These are phyloP conservation scores for Funneliformis mosseae DNA, from an alignment of 192 early-diverging fungal species.

Conservation along the genomic window DNA sequence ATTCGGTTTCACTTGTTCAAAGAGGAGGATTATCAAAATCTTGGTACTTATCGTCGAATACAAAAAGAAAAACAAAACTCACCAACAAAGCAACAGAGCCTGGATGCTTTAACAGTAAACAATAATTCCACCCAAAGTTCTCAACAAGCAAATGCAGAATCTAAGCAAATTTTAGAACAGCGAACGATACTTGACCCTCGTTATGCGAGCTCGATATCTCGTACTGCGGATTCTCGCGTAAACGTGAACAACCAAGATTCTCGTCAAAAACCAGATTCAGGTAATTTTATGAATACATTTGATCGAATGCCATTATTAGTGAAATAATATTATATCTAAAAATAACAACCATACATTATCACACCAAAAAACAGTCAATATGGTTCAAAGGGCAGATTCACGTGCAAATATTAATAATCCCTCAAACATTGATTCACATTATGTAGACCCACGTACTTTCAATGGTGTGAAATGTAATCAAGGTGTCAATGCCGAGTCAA, in stretches of 20 bases:
- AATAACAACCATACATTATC: too few species aligned
- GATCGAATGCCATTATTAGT: not conserved
- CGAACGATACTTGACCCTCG: not conserved
- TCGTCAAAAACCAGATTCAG: not conserved
- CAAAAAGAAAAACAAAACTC: conserved; percentile 14
- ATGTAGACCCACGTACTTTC: not conserved
- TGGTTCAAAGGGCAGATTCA: not conserved
- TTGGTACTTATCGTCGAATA: not conserved
- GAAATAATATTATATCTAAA: too few species aligned
- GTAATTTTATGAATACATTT: not conserved
- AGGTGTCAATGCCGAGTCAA: not conserved
- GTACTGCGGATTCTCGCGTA: not conserved
- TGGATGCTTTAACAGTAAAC: not conserved
- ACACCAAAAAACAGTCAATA: not conserved
- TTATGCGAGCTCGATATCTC: not conserved
- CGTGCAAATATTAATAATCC: not conserved
- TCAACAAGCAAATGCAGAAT: not conserved
- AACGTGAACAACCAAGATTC: not conserved
- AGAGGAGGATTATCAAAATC: conserved; percentile 21
- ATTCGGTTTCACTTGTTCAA: not conserved
- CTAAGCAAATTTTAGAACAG: too few species aligned
- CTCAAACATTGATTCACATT: not conserved
- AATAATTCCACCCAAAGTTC: not conserved
- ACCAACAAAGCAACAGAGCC: not conserved
- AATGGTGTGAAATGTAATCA: not conserved